phyloP scores from a whole-genome alignment of 345 rosid species.

The Iberis pinnata region DNA sequence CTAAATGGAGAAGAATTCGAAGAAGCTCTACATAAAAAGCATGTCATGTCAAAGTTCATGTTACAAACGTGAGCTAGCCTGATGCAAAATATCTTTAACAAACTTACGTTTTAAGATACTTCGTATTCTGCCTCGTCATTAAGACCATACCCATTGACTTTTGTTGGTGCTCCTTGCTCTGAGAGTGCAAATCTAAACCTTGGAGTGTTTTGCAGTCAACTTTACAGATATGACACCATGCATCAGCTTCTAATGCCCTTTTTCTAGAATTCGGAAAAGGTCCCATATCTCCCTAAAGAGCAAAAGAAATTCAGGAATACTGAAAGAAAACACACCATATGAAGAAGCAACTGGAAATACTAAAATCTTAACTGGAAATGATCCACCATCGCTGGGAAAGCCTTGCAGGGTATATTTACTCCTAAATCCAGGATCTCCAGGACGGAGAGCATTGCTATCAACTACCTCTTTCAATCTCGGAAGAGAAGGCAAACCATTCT shows the following conservation, averaged over 20 bases:
- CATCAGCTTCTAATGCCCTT: slow-evolving; percentile 45
- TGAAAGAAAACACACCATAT: not conserved
- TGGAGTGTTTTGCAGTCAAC: slow-evolving; percentile 71
- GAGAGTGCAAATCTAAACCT: slow-evolving; percentile 65
- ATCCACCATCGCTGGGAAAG: slow-evolving; percentile 18
- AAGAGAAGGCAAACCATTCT: too few relatives aligned
- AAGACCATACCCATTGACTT: slow-evolving; percentile 59
- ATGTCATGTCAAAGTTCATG: not conserved
- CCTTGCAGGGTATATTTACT: slow-evolving; percentile 43
- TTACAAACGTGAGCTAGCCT: not conserved
- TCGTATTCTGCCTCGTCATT: slow-evolving; percentile 56
- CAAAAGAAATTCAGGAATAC: not conserved
- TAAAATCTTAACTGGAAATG: slow-evolving; percentile 18
- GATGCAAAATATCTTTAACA: not conserved
- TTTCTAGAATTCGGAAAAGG: slow-evolving; percentile 47
- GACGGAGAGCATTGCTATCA: slow-evolving; percentile 27
- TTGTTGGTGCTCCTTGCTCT: slow-evolving; percentile 68
- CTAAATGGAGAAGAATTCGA: slow-evolving; percentile 3
- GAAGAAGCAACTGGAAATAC: not conserved
- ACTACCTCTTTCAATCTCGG: too few relatives aligned
- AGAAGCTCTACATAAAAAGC: not conserved
- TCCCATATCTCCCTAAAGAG: slow-evolving; percentile 43
- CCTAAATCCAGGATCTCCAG: slow-evolving; percentile 46
- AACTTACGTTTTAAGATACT: slow-evolving; percentile 59
- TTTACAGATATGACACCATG: slow-evolving; percentile 81